Evolutionary conservation across 805 yeast species (phyloP).

Genomic region (Cyberlindnera japonica): DNA sequence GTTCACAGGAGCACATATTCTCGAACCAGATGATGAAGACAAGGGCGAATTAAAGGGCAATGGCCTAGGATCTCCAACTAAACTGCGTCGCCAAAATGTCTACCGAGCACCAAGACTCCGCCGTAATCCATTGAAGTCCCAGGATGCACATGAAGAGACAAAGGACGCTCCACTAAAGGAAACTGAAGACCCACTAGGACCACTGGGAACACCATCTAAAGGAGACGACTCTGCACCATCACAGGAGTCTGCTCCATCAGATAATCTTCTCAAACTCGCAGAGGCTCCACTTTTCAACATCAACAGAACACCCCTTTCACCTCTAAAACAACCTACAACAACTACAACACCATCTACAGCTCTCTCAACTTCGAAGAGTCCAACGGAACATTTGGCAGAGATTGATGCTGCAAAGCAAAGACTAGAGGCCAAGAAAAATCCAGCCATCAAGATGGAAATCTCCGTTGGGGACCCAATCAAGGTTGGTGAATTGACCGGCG

Average conservation of each 20-base stretch:
- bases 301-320: constrained; percentile 28
- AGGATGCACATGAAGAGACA: constrained; percentile 1
- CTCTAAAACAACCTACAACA: constrained; percentile 16
- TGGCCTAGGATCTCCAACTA: constrained; percentile 33
- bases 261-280: constrained; percentile 39
- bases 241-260: constrained; percentile 29
- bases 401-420: constrained; percentile 14
- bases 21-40: constrained; percentile 6
- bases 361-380: constrained; percentile 3
- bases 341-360: constrained; percentile 5
- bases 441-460: constrained; percentile 45
- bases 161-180: constrained; percentile 21
- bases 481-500: constrained; percentile 84
- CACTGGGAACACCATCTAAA: constrained; percentile 29
- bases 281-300: constrained; percentile 55
- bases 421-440: constrained; percentile 12
- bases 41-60: constrained; percentile 6
- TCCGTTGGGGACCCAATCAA: constrained; percentile 86
- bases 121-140: constrained; percentile 29
- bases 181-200: constrained; percentile 32
- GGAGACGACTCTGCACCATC: constrained; percentile 29
- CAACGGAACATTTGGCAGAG: constrained; percentile 2
- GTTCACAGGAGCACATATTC: constrained; percentile 28
- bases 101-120: constrained; percentile 47
- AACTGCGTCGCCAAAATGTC: constrained; percentile 39